Evolutionary conservation across 2,329 filamentous ascomycete species (phyloP).

Genomic region (Colletotrichum spinosum): DNA sequence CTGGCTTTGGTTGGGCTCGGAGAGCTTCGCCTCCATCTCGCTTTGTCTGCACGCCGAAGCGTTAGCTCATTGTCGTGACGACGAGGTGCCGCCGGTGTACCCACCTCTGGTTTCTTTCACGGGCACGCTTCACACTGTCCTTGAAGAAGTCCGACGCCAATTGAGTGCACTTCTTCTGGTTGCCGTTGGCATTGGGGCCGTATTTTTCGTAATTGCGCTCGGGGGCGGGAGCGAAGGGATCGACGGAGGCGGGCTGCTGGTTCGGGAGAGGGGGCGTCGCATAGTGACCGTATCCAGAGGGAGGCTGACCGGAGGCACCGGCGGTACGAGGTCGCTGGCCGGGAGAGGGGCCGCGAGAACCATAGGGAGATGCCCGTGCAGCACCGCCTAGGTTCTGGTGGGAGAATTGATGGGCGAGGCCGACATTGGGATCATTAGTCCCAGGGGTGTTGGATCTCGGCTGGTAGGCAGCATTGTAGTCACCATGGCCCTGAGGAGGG

Average conservation of each 20-base stretch:
- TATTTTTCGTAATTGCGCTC: conserved; percentile 90
- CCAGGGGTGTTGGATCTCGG: conserved; percentile 68
- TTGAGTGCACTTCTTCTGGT: conserved; percentile 77
- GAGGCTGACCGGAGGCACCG: conserved; percentile 72
- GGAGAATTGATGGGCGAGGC: conserved; percentile 94
- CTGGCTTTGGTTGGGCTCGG: conserved; percentile 79
- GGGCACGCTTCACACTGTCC: conserved; percentile 95
- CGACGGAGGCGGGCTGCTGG: conserved; percentile 67
- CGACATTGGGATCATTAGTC: conserved; percentile 86
- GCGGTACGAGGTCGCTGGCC: conserved; percentile 86
- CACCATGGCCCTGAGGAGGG: conserved; percentile 52
- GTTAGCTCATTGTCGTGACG: not conserved
- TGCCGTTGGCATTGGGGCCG: conserved; percentile 72
- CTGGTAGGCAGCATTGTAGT: conserved; percentile 61
- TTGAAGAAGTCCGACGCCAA: conserved; percentile 94
- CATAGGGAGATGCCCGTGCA: conserved; percentile 77
- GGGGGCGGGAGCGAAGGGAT: conserved; percentile 82
- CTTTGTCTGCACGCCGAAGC: conserved; percentile 74
- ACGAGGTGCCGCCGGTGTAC: conserved; percentile 42
- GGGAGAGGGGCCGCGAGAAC: conserved; percentile 74
- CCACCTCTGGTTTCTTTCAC: conserved; percentile 94
- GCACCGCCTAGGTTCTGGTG: conserved; percentile 90
- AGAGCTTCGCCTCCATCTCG: conserved; percentile 88
- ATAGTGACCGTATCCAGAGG: conserved; percentile 73
- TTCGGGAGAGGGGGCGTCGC: conserved; percentile 75